Evolutionary conservation across 306 rosid genomes (phyloP), one percentile per base, ranked within the genome.

Genomic region (Glycine tomentella): DNA sequence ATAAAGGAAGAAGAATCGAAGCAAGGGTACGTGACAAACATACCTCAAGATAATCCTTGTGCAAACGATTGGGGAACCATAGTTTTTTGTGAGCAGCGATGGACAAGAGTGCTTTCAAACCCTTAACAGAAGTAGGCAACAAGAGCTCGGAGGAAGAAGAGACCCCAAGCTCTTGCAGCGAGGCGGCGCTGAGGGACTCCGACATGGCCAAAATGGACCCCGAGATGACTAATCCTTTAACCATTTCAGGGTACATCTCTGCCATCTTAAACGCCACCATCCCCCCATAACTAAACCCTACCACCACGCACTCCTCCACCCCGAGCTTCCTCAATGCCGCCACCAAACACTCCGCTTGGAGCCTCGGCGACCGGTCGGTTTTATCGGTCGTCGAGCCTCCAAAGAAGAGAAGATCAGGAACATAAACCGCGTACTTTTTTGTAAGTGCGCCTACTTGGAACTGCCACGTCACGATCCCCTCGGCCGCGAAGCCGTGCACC

Each of bases 391-490:
- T 9, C 1, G 98, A 94, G 3, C 84, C 92, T 9, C 98, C 98
- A 40, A 94, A 94, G 82, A 94, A 94, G 0, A 92, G 89, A 9
- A 94, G 94, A 70, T 94, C 98, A 0, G 98, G 98, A 15, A 94
- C 90, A 59, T 91, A 91, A n/a, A 94, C 98, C 0, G 97, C 81
- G 90, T 90, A 92, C 0, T 84, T 86, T 57, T 94, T 94, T 0
- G 92, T 71, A 42, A 94, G 40, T 2, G 97, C 89, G 0, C 97
- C 98, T 1, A 93, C 82, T 72, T 94, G 98, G 52, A 94, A 94
- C 72, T 90, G 95, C 98, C 98, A 94, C 45, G 98, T 94, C 78
- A 95, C 94, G 0, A 95, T 88, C 1, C 99, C 99, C 50, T 95
- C 99, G 1, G 85, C 81, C 0, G 97, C 95, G 66, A 95, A 95